Conservation (phyloP, 345 rosid species). For the Fremontodendron californicum region DNA sequence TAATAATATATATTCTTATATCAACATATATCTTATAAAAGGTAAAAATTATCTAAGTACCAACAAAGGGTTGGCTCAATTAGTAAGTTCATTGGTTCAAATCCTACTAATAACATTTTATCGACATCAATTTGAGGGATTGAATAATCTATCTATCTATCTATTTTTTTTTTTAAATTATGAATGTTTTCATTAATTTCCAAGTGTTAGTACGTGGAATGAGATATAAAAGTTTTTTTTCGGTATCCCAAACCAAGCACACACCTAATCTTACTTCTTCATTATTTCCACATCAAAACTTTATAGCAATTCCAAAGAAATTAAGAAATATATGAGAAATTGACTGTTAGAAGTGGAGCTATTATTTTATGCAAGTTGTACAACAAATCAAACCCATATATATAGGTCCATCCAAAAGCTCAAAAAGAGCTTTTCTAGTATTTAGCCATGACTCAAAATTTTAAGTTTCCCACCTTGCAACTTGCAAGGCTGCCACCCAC, state of each 20-base stretch:
- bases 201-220: too few relatives aligned
- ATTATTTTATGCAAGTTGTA: constrained; percentile 4
- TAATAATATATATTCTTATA: too few relatives aligned
- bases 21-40: too few relatives aligned
- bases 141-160: too few relatives aligned
- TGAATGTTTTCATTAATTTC: too few relatives aligned
- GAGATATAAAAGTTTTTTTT: background rate
- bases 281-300: background rate
- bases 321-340: background rate
- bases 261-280: background rate
- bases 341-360: constrained; percentile 9
- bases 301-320: background rate
- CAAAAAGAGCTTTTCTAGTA: constrained; percentile 2
- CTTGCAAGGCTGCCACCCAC: background rate
- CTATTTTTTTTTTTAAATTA: too few relatives aligned
- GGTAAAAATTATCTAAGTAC: too few relatives aligned
- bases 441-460: background rate
- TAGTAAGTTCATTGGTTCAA: too few relatives aligned
- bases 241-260: background rate
- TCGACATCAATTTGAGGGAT: too few relatives aligned
- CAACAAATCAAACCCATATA: background rate
- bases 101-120: too few relatives aligned
- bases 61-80: background rate
- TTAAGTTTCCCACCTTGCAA: background rate
- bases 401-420: constrained; percentile 7